phyloP scores from a whole-genome alignment of 805 yeast species.

The Nakazawaea populi region DNA sequence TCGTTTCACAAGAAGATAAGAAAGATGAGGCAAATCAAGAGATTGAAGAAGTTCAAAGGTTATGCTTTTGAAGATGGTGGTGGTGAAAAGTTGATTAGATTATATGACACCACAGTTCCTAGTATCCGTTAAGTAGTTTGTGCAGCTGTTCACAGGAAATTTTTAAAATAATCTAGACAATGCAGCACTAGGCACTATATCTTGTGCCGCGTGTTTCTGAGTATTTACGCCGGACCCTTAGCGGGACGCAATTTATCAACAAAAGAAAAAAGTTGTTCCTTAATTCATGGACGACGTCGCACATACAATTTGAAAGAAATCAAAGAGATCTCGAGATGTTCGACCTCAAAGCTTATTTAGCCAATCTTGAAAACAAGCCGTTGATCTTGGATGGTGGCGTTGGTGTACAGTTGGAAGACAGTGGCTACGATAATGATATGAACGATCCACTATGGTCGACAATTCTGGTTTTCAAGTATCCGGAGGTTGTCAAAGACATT shows the following conservation, averaged over 20 bases:
- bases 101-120: conserved; percentile 81
- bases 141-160: background rate
- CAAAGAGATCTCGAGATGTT: background rate
- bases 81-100: conserved; percentile 84
- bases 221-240: no score
- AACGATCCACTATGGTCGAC: conserved; percentile 60
- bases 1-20: conserved; percentile 96
- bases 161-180: no score
- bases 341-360: conserved; percentile 1
- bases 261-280: background rate
- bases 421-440: conserved; percentile 32
- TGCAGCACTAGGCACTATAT: background rate
- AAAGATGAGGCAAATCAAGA: conserved; percentile 94
- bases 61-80: conserved; percentile 97
- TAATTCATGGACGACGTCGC: background rate
- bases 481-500: conserved; percentile 37
- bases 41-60: conserved; percentile 98
- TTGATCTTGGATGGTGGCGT: conserved; percentile 54
- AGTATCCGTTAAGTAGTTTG: background rate
- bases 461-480: conserved; percentile 37
- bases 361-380: conserved; percentile 1
- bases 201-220: no score
- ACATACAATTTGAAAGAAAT: background rate
- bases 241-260: no score
- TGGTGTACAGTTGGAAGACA: conserved; percentile 55